Evolutionary conservation across 164 flowering plant species (phyloP).

Genomic region (Piper longum): DNA sequence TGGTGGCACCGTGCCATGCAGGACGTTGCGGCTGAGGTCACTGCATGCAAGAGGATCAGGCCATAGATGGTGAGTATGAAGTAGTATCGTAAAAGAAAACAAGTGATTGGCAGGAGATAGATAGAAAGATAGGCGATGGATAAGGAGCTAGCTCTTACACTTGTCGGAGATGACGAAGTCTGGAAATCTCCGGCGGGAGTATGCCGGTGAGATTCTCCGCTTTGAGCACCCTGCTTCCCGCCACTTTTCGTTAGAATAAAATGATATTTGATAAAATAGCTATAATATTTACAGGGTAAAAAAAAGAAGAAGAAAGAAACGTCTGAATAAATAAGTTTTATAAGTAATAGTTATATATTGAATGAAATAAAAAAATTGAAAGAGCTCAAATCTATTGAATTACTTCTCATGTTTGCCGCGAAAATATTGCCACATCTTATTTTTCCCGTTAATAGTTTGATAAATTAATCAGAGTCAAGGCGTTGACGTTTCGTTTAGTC

Average conservation of each 20-base stretch:
- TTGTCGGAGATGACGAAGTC: conserved; percentile 30
- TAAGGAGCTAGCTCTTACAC: conserved; percentile 27
- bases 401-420: no score
- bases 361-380: no score
- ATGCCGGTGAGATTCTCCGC: conserved; percentile 50
- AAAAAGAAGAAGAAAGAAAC: no score
- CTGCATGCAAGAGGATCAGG: conserved; percentile 22
- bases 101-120: neutral
- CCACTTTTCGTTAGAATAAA: neutral
- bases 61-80: neutral
- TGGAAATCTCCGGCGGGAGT: conserved; percentile 48
- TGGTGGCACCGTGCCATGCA: conserved; percentile 49
- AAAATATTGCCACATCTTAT: no score
- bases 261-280: neutral
- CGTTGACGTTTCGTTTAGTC: no score
- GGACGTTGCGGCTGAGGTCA: conserved; percentile 56
- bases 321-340: neutral
- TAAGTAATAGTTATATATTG: no score
- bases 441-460: no score
- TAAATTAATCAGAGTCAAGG: no score
- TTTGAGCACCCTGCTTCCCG: conserved; percentile 35
- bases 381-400: no score
- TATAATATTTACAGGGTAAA: no score
- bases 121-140: neutral
- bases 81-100: neutral